Evolutionary conservation across 2,329 filamentous ascomycete species (phyloP), one percentile per base, ranked within the genome.

Genomic region (Aspergillus alliaceus): DNA sequence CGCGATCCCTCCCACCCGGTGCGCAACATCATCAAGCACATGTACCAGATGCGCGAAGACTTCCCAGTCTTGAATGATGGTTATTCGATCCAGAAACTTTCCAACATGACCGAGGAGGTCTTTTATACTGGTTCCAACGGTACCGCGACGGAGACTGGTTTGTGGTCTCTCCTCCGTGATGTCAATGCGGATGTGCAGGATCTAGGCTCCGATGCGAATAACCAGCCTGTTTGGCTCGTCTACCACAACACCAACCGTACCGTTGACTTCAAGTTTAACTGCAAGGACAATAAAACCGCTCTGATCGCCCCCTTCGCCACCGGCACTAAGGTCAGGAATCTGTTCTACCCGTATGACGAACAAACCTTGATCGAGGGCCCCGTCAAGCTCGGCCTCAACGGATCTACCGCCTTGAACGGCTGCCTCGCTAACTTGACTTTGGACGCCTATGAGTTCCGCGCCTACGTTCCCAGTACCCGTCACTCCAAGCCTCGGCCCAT

Each of bases 321-420:
- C 2, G 81, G 79, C 14, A 82, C 79, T 1, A 82, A 77, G 0
- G 85, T 89, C 59, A 84, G 82, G 66, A 87, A 87, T 64, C 66
- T 89, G 12, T 86, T 89, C 67, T 84, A 82, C 64, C 85, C 85
- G 0, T 85, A 84, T 63, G 84, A 86, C 20, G 79, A 84, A 58
- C 74, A 82, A 55, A 79, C 71, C 0, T 72, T 88, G 18, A 75
- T 76, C 48, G 66, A 70, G 1, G 81, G 83, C 1, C 68, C 75
- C 1, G 69, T 75, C 4, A 74, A 72, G 31, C 75, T 85, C 34
- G 77, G 77, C 9, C 74, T 84, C 40, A 79, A 80, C 53, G 76
- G 76, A 2, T 80, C 79, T 0, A 73, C 66, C 0, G 70, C 77
- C 3, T 72, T 66, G 49, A 85, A 84, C 58, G 86, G 86, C 2